Evolutionary conservation across 176 grass and related monocot species (phyloP), one percentile per base, ranked within the genome.

Genomic region (Oryza brachyantha): DNA sequence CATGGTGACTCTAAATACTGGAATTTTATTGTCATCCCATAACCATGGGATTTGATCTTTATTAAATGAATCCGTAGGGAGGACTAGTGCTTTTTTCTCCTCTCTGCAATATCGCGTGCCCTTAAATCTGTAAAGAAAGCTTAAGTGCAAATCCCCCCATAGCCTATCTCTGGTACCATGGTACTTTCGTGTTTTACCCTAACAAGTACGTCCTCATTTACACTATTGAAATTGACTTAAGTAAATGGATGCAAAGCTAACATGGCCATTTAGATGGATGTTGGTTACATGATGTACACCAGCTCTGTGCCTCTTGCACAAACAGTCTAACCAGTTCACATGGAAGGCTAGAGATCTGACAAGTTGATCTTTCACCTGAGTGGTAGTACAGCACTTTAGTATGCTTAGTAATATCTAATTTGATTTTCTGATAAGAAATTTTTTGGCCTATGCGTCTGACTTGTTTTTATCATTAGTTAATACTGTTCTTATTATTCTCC

Each of bases 401-500:
- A 75, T 29, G 0, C 29, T 32, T 64, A 28, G 13, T 24, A 28
- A 62, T 24, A 1, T n/a, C 38, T 48, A 13, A 24, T 22, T 22
- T 2, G 17, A 0, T 21, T 54, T 57, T 73, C 29, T 73, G 29
- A 52, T 24, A 61, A 66, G 55, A 3, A 17, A 8, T 54, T 55
- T 55, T 14, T 9, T 19, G 16, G 50, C 21, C 21, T 55, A 55
- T 55, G 52, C 52, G 8, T n/a, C n/a, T 57, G 21, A 57, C 8
- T 60, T 22, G 38, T 41, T 42, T 76, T 61, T 46, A 61, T 65
- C 28, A 34, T 64, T 65, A 77, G 31, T 79, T 66, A 78, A 50
- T 79, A 75, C 59, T 55, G n/a, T 68, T 64, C 38, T 29, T 55
- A 48, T 77, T 24, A 7, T 57, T 46, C 59, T 64, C 74, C 69